A percentile compares a stretch with the other conserved stretches of the same genome.
Evolutionary conservation across 2,329 filamentous ascomycete species (phyloP).

Genomic region (Catunica adiposa): DNA sequence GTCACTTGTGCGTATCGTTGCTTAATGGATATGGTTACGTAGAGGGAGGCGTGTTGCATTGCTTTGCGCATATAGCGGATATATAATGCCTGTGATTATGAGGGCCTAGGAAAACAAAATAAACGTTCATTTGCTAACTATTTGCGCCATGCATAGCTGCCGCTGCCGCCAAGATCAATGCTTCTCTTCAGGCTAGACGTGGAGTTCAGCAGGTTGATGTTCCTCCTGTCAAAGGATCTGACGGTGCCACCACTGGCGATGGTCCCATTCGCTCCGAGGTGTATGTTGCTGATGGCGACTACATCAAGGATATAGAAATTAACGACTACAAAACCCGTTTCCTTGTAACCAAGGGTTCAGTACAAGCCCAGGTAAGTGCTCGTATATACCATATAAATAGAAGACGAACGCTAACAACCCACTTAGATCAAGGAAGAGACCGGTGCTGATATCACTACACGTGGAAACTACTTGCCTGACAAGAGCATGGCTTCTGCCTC

Average conservation of each 20-base stretch:
- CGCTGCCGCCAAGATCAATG: conserved; percentile 76
- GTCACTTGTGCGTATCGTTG: neutral
- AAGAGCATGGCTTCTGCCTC: conserved; percentile 91
- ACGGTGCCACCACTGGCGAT: conserved; percentile 20
- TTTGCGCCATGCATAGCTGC: conserved; percentile 40
- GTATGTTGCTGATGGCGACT: conserved; percentile 92
- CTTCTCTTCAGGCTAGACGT: conserved; percentile 69
- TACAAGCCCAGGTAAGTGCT: conserved; percentile 90
- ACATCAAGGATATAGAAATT: conserved; percentile 97
- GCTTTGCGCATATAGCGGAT: too few species aligned
- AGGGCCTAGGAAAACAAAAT: neutral
- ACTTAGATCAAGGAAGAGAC: conserved; percentile 97
- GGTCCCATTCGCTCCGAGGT: conserved; percentile 63
- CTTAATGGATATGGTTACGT: neutral
- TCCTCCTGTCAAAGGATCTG: conserved; percentile 48
- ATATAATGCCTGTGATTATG: too few species aligned
- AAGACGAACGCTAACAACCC: neutral
- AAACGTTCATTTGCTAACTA: conserved; percentile 18
- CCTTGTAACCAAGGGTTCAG: conserved; percentile 88
- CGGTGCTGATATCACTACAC: conserved; percentile 98
- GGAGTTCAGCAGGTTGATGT: conserved; percentile 83
- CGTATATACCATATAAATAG: neutral
- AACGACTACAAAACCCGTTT: conserved; percentile 96
- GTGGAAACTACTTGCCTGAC: conserved; percentile 91
- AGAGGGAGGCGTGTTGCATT: neutral